Evolutionary conservation across 179 eudicot species (phyloP).

Genomic region (Amaranthus tricolor): DNA sequence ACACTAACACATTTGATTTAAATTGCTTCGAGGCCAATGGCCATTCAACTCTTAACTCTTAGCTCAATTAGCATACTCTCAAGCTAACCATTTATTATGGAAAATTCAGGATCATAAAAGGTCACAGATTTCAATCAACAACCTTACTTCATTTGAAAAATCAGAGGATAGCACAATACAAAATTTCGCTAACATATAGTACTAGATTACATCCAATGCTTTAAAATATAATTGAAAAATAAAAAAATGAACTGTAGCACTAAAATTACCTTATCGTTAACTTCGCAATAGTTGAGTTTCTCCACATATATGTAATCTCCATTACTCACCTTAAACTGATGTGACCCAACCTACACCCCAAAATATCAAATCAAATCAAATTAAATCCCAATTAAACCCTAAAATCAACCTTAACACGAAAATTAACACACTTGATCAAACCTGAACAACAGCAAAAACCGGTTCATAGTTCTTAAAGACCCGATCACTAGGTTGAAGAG

Average conservation of each 20-base stretch:
- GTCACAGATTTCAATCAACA: too few species aligned
- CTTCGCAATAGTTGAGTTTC: conserved; percentile 83
- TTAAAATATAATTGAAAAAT: background rate
- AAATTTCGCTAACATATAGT: too few species aligned
- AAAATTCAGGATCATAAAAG: too few species aligned
- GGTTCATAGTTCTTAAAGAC: conserved; percentile 66
- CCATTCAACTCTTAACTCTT: too few species aligned
- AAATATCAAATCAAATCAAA: conserved; percentile 3
- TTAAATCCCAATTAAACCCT: background rate
- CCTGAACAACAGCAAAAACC: conserved; percentile 87
- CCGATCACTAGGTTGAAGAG: conserved; percentile 48
- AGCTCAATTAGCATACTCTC: too few species aligned
- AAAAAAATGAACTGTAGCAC: background rate
- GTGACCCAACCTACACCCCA: conserved; percentile 77
- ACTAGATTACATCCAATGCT: too few species aligned
- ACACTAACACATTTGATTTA: too few species aligned
- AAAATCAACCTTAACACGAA: too few species aligned
- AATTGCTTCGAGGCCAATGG: too few species aligned
- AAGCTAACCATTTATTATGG: too few species aligned
- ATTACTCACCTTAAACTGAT: conserved; percentile 98
- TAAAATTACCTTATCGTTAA: conserved; percentile 74
- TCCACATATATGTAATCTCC: conserved; percentile 78
- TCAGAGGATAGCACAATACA: too few species aligned
- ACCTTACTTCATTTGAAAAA: too few species aligned
- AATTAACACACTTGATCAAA: conserved; percentile 9